Evolutionary conservation across 1,284 basidiomycete genomes (phyloP).

Genomic region (Ustilago lituana): DNA sequence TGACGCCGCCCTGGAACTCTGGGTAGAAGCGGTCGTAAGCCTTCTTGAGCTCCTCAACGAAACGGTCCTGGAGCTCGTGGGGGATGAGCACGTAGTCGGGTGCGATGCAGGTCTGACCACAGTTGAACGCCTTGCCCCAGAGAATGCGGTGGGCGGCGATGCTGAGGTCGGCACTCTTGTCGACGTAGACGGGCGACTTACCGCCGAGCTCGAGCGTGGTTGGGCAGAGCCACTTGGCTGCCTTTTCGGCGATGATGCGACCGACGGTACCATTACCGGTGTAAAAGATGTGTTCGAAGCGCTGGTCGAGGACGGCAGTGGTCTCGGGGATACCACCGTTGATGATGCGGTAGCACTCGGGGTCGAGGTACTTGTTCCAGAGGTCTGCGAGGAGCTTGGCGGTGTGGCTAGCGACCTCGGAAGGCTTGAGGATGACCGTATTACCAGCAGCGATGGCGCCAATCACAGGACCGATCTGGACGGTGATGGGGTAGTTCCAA

Average conservation of each 20-base stretch:
- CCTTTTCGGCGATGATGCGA: slow-evolving; percentile 80
- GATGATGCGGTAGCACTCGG: slow-evolving; percentile 77
- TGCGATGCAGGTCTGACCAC: slow-evolving; percentile 73
- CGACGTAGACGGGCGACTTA: slow-evolving; percentile 84
- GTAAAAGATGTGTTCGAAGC: slow-evolving; percentile 79
- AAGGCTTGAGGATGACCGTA: slow-evolving; percentile 72
- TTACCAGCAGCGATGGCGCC: slow-evolving; percentile 69
- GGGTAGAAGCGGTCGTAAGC: slow-evolving; percentile 69
- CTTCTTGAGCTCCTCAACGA: slow-evolving; percentile 75
- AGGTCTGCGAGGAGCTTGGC: slow-evolving; percentile 79
- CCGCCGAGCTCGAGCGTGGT: slow-evolving; percentile 81
- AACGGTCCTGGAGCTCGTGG: slow-evolving; percentile 73
- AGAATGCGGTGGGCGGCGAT: slow-evolving; percentile 73
- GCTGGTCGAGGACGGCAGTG: slow-evolving; percentile 79
- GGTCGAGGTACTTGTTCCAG: slow-evolving; percentile 82
- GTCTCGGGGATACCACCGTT: slow-evolving; percentile 81
- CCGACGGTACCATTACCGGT: slow-evolving; percentile 77
- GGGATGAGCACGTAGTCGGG: slow-evolving; percentile 81
- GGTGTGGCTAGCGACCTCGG: slow-evolving; percentile 78
- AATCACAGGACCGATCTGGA: slow-evolving; percentile 67
- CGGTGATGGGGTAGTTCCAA: slow-evolving; percentile 65
- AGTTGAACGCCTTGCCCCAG: slow-evolving; percentile 81
- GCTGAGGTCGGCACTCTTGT: slow-evolving; percentile 72
- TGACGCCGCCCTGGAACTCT: slow-evolving; percentile 69
- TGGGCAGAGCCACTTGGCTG: slow-evolving; percentile 85